A percentile compares a stretch with the other conserved stretches of the same genome.
Evolutionary conservation across 2,329 filamentous ascomycete genomes (phyloP).

Genomic region (Stachybotrys elegans): DNA sequence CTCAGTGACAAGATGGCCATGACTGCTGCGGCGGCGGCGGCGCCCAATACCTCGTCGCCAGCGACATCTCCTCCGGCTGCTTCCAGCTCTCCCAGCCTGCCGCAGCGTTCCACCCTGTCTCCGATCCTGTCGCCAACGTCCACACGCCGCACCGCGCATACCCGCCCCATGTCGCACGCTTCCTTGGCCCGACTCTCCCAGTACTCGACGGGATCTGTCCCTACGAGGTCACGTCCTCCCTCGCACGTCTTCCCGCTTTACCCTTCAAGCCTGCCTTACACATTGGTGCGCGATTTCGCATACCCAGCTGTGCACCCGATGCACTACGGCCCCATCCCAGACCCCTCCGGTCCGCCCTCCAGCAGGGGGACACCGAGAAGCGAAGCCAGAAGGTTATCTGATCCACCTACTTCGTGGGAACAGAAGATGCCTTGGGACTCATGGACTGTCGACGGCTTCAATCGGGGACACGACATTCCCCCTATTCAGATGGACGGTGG

Average conservation of each 20-base stretch:
- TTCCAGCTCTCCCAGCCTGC: constrained; percentile 36
- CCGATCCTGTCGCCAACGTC: constrained; percentile 54
- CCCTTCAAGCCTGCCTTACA: constrained; percentile 80
- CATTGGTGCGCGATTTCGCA: constrained; percentile 93
- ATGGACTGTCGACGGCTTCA: constrained; percentile 49
- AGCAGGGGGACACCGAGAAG: constrained; percentile 80
- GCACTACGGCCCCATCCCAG: constrained; percentile 88
- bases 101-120: constrained; percentile 49
- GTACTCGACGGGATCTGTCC: constrained; percentile 68
- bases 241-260: constrained; percentile 81
- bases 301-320: constrained; percentile 78
- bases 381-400: constrained; percentile 76
- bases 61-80: constrained; percentile 47
- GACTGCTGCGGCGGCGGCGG: constrained; percentile 50
- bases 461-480: constrained; percentile 66
- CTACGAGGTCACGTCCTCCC: constrained; percentile 67
- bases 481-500: constrained; percentile 83
- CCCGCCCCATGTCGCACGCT: constrained; percentile 68
- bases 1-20: too few relatives aligned
- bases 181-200: constrained; percentile 79
- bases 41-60: constrained; percentile 53
- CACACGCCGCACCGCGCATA: constrained; percentile 53
- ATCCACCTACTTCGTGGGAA: constrained; percentile 74
- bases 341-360: constrained; percentile 64
- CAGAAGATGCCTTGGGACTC: constrained; percentile 56